Conservation (phyloP, 495 filamentous ascomycete genomes). For the Penicillium paxilli region DNA sequence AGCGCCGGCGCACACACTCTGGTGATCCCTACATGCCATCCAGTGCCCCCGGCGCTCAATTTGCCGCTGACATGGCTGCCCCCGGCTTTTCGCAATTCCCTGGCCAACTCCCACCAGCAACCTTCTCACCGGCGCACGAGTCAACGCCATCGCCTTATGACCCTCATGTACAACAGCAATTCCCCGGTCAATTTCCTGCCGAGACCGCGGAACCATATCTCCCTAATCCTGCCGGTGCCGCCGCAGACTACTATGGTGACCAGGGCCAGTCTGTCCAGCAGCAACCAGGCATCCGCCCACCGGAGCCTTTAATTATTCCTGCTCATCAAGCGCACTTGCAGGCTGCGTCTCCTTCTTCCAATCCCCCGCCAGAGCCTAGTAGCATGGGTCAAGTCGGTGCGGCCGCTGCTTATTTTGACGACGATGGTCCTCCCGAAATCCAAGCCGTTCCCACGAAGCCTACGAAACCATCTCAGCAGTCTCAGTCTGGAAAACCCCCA, state of each 20-base stretch:
- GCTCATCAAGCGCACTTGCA: slow-evolving; percentile 50
- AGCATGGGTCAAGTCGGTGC: slow-evolving; percentile 49
- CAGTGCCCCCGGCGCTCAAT: slow-evolving; percentile 27
- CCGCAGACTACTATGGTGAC: slow-evolving; percentile 67
- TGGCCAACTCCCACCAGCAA: slow-evolving; percentile 28
- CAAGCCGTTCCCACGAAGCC: slow-evolving; percentile 22
- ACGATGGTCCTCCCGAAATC: slow-evolving; percentile 15
- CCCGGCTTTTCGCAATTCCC: slow-evolving; percentile 49
- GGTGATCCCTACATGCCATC: slow-evolving; percentile 31
- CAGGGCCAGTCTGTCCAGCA: slow-evolving; percentile 61
- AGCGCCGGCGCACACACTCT: slow-evolving; percentile 34
- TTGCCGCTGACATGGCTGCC: slow-evolving; percentile 35
- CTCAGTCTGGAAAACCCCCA: slow-evolving; percentile 16
- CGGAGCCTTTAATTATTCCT: slow-evolving; percentile 54
- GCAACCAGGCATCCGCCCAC: slow-evolving; percentile 60
- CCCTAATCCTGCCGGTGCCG: slow-evolving; percentile 56
- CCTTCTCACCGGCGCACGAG: slow-evolving; percentile 17
- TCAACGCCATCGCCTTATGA: slow-evolving; percentile 34
- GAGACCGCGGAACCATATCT: slow-evolving; percentile 49
- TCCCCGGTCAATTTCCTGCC: slow-evolving; percentile 57
- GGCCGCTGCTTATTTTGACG: slow-evolving; percentile 49
- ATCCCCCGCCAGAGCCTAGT: slow-evolving; percentile 54
- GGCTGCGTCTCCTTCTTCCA: slow-evolving; percentile 45
- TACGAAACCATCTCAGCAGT: slow-evolving; percentile 21
- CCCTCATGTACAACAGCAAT: slow-evolving; percentile 57